phyloP scores from a whole-genome alignment of 345 rosid species.

The Hevea brasiliensis region DNA sequence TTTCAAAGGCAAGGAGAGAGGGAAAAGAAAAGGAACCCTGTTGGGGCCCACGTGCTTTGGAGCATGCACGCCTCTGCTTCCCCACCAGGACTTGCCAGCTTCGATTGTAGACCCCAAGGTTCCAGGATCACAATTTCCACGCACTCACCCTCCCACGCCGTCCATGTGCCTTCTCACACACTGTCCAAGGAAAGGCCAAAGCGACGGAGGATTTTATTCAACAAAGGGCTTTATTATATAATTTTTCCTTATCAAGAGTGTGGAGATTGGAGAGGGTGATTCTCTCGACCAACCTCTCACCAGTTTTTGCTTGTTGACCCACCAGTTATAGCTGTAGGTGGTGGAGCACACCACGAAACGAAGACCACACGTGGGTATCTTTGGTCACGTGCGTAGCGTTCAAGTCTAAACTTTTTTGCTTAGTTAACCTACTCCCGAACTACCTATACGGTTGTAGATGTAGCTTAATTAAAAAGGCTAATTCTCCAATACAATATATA shows the following conservation, averaged over 20 bases:
- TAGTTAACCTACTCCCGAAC: too few species aligned
- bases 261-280: background rate
- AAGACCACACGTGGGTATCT: too few species aligned
- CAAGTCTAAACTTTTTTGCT: too few species aligned
- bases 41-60: constrained; percentile 1
- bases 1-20: background rate
- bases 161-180: background rate
- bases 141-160: background rate
- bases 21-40: too few species aligned
- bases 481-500: too few species aligned
- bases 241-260: background rate
- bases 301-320: constrained; percentile 1
- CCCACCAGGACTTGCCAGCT: constrained; percentile 9
- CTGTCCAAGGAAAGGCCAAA: too few species aligned
- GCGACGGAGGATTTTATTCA: too few species aligned
- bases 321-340: background rate
- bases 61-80: background rate
- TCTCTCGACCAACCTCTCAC: background rate
- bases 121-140: constrained; percentile 1
- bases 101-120: background rate
- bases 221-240: too few species aligned
- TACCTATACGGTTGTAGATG: too few species aligned
- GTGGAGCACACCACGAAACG: background rate
- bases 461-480: too few species aligned
- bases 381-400: too few species aligned